A percentile compares a stretch with the other conserved stretches of the same genome.
Evolutionary conservation across 78 protist species (phyloP).

Genomic region (Monocercomonoides exilis): DNA sequence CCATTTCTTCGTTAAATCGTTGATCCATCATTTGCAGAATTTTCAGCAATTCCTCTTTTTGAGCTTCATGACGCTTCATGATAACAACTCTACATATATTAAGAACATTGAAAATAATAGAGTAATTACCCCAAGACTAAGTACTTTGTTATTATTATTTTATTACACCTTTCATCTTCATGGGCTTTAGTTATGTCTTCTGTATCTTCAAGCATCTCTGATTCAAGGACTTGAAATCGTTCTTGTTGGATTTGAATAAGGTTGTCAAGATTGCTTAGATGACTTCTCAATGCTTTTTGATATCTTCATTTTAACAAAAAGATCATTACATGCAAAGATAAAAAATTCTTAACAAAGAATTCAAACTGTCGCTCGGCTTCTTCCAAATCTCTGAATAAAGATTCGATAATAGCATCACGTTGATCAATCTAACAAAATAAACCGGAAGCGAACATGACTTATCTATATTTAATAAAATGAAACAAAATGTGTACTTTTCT

Average conservation of each 20-base stretch:
- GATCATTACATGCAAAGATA: background rate
- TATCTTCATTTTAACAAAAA: background rate
- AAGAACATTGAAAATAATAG: background rate
- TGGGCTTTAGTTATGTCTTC: slow-evolving; percentile 16
- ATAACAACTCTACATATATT: background rate
- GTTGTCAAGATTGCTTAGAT: slow-evolving; percentile 37
- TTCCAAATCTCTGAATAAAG: slow-evolving; percentile 45
- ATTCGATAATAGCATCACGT: slow-evolving; percentile 53
- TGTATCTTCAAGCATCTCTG: slow-evolving; percentile 33
- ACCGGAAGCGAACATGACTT: too few species aligned
- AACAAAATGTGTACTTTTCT: too few species aligned
- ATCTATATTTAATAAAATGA: too few species aligned
- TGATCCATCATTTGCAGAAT: slow-evolving; percentile 31
- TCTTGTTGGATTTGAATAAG: slow-evolving; percentile 42
- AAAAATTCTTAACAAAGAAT: too few species aligned
- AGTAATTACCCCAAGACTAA: too few species aligned
- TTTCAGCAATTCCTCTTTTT: slow-evolving; percentile 27
- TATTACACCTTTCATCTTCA: slow-evolving; percentile 20
- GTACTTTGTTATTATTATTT: too few species aligned
- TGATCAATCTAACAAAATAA: slow-evolving; percentile 34
- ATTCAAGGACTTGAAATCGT: slow-evolving; percentile 25
- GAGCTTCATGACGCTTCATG: slow-evolving; percentile 18
- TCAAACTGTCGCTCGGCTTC: slow-evolving; percentile 59
- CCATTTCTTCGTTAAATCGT: slow-evolving; percentile 26
- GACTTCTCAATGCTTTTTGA: slow-evolving; percentile 53